Base-by-base conservation (phyloP, 345 rosid genomes). In the Eucalyptus tenuipes region DNA sequence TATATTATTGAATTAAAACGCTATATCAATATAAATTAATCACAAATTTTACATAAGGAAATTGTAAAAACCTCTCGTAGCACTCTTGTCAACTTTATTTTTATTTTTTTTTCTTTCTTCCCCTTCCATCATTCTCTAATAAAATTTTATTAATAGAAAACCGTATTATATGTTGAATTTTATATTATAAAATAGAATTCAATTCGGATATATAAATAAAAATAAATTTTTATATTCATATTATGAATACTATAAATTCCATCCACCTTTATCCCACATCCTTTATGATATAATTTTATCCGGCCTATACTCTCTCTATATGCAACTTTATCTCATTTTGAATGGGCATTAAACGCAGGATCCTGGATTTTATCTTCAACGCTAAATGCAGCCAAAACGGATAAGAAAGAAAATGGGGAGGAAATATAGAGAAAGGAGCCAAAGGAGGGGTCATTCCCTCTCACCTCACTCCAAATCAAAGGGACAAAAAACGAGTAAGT, bases 221-320 rank as follows among this genome's bases (percentile, higher is more conserved):
- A 52, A 52, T 18, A 42, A 42, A 42, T 5, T 42, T 42, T 6
- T 42, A 42, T 42, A 5, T 42, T 3, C 25, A 52, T 52, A 20
- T 20, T 52, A 52, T 52, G 1, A 20, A 7, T 52, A 7, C 8
- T 0, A 0, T 52, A 52, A 52, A 52, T 52, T 52, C 0, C 20
- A 52, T 52, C 2, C 0, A 52, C 2, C 2, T 52, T 52, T 52
- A 52, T 52, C 0, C 0, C 1, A 52, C 5, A 0, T 20, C 7
- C 0, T 1, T 52, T 8, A 52, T 52, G 0, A 52, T 0, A 52
- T 52, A 52, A 8, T 52, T 52, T 20, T 52, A 52, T 4, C 20
- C 25, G 1, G 2, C 2, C 0, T 50, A 50, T 50, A 7, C 17
- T 4, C 1, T 52, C 8, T 52, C 0, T 52, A 52, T 3, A 52